Base-by-base conservation (phyloP, 1,284 basidiomycete genomes). In the Cystobasidiaceae sp. region DNA sequence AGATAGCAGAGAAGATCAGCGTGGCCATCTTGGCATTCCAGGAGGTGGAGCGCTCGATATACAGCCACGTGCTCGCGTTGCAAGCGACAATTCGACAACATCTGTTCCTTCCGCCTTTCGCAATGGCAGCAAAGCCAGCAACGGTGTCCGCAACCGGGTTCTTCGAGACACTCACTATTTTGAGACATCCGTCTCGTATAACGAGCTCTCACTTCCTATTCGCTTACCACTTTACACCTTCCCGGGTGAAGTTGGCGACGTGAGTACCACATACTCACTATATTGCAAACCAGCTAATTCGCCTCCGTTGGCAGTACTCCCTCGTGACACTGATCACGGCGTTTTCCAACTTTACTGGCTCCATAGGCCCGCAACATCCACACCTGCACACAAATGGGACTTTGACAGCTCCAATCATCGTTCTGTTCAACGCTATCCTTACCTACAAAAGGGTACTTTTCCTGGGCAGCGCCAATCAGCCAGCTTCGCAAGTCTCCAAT, bases 391-490 rank as follows among this genome's bases (percentile, higher is more conserved):
- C 90, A 0, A 92, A 88, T 71, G 94, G 94, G 55, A 80, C 84
- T n/a, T 80, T 84, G 65, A 97, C 94, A 0, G 91, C 93, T 73
- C 92, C 93, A 0, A 86, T 98, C 72, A 92, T 94, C 66, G 82
- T 97, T 45, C 83, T 98, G 11, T 92, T 96, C 81, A 97, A 97
- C 75, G 93, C 93, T 0, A 83, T 98, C 65, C 81, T 96, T 25
- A 93, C 93, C 0, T 86, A 89, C 65, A 96, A 97, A 74, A 86
- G 93, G 15, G 87, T 97, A 70, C 86, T 98, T 70, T 96, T 98
- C 78, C 80, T 97, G 44, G 93, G 93, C 0, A 87, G 93, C 74
- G 86, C 85, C 69, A 82, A 87, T 68, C 88, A 74, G 52, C 77
- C 77, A 9, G 76, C 93, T 8, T 89, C 91, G 0, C 84, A 88